Evolutionary conservation across 1,284 basidiomycete species (phyloP).

Genomic region (Mycocalia duriaeana): DNA sequence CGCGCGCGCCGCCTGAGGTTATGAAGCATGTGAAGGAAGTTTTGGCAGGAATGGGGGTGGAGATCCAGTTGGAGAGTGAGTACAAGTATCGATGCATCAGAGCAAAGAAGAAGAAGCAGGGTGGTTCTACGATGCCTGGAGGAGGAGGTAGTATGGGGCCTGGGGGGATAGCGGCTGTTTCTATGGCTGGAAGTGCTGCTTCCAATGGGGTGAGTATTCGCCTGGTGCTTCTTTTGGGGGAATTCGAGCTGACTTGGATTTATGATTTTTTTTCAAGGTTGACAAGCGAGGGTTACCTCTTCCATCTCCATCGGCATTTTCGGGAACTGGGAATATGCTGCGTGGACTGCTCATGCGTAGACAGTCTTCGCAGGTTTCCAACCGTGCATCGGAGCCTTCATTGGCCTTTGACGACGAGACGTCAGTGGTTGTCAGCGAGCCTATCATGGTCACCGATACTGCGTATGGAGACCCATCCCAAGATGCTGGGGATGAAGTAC

Average conservation of each 20-base stretch:
- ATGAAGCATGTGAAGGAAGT: conserved; percentile 81
- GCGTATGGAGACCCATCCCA: conserved; percentile 73
- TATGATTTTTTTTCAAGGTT: conserved; percentile 41
- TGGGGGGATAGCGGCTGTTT: conserved; percentile 64
- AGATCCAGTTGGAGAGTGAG: conserved; percentile 81
- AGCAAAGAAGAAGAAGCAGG: conserved; percentile 66
- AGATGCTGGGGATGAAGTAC: conserved; percentile 89
- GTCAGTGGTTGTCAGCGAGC: conserved; percentile 31
- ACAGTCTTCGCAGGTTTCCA: conserved; percentile 77
- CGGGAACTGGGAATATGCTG: conserved; percentile 70
- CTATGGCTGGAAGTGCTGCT: conserved; percentile 72
- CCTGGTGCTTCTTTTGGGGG: conserved; percentile 11
- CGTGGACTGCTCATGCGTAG: conserved; percentile 82
- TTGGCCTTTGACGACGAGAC: conserved; percentile 41
- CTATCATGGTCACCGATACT: conserved; percentile 39
- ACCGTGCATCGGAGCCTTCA: conserved; percentile 29
- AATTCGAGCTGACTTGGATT: conserved; percentile 4
- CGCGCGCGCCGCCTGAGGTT: conserved; percentile 78
- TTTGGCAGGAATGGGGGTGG: conserved; percentile 87
- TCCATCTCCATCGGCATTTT: conserved; percentile 64
- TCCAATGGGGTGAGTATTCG: conserved; percentile 67
- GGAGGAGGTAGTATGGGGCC: conserved; percentile 18
- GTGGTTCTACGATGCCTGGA: not conserved
- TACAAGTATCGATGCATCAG: conserved; percentile 85
- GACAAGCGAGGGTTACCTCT: conserved; percentile 80